A percentile compares a stretch with the other conserved stretches of the same genome.
Evolutionary conservation across 495 filamentous ascomycete species (phyloP).

Genomic region (Talaromyces borbonicus): DNA sequence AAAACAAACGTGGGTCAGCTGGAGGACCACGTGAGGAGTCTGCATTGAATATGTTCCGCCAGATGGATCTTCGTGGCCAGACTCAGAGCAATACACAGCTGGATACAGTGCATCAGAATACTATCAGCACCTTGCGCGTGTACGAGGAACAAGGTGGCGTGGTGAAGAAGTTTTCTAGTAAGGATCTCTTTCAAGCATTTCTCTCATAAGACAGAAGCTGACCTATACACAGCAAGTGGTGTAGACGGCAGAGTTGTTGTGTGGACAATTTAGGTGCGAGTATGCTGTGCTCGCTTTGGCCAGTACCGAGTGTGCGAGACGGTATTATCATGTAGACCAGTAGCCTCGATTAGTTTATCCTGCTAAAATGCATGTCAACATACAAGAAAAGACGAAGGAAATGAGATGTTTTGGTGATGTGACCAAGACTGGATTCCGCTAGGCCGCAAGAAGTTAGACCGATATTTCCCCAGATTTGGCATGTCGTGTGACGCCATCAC

Average conservation of each 20-base stretch:
- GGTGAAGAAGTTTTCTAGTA: constrained; percentile 81
- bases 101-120: constrained; percentile 96
- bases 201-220: constrained; percentile 21
- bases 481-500: constrained; percentile 2
- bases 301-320: too few species aligned
- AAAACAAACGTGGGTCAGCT: constrained; percentile 46
- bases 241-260: constrained; percentile 93
- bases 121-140: constrained; percentile 69
- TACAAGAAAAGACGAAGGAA: not conserved
- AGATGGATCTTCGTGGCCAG: constrained; percentile 97
- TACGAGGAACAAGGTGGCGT: constrained; percentile 56
- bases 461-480: not conserved
- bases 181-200: constrained; percentile 22
- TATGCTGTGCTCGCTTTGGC: not conserved
- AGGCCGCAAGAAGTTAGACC: not conserved
- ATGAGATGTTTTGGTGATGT: not conserved
- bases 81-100: constrained; percentile 79
- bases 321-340: not conserved
- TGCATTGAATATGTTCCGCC: constrained; percentile 97
- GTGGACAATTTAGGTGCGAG: constrained; percentile 41
- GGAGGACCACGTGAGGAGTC: constrained; percentile 62
- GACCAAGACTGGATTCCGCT: not conserved
- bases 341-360: not conserved
- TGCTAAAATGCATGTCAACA: not conserved
- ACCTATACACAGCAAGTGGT: constrained; percentile 58